A percentile compares a stretch with the other conserved stretches of the same genome.
These are phyloP conservation scores for Penicillium sclerotiorum DNA, from an alignment of 2,329 filamentous ascomycete species.

Conservation along the genomic window DNA sequence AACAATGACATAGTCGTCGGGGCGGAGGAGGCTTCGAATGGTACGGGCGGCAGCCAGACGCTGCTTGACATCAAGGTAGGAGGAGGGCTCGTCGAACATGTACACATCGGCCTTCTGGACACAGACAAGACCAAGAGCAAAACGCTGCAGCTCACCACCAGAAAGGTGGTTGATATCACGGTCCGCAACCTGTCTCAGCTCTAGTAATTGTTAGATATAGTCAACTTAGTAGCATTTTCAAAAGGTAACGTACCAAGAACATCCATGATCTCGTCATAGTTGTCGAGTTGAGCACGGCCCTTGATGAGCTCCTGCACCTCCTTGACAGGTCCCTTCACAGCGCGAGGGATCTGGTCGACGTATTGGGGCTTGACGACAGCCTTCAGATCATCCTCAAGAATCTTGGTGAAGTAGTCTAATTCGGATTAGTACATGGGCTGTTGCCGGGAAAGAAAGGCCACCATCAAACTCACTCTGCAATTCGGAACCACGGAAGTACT, in stretches of 20 bases:
- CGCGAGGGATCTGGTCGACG: slow-evolving; percentile 95
- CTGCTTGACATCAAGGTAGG: slow-evolving; percentile 99
- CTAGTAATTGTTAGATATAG: slow-evolving; percentile 45
- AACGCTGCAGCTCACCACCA: slow-evolving; percentile 96
- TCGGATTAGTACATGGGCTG: slow-evolving; percentile 16
- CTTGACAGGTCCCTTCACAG: slow-evolving; percentile 80
- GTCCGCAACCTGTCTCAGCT: slow-evolving; percentile 85
- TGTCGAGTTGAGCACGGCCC: slow-evolving; percentile 73
- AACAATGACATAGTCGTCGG: slow-evolving; percentile 95
- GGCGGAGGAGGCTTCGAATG: slow-evolving; percentile 85
- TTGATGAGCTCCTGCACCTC: slow-evolving; percentile 78
- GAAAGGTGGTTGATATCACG: slow-evolving; percentile 89
- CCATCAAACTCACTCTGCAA: slow-evolving; percentile 74
- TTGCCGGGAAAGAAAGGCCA: too few species aligned
- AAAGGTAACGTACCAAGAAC: slow-evolving; percentile 61
- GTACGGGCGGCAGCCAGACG: slow-evolving; percentile 88
- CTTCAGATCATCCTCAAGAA: slow-evolving; percentile 95
- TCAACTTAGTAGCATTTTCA: neutral
- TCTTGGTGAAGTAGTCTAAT: slow-evolving; percentile 95
- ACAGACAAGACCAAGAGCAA: slow-evolving; percentile 93
- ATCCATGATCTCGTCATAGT: slow-evolving; percentile 79
- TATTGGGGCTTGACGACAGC: slow-evolving; percentile 99
- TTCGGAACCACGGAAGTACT: slow-evolving; percentile 96
- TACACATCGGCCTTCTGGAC: slow-evolving; percentile 96
- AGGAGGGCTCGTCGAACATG: slow-evolving; percentile 99